Conservation (phyloP, 2,329 filamentous ascomycete genomes). For the Fusarium sp. region DNA sequence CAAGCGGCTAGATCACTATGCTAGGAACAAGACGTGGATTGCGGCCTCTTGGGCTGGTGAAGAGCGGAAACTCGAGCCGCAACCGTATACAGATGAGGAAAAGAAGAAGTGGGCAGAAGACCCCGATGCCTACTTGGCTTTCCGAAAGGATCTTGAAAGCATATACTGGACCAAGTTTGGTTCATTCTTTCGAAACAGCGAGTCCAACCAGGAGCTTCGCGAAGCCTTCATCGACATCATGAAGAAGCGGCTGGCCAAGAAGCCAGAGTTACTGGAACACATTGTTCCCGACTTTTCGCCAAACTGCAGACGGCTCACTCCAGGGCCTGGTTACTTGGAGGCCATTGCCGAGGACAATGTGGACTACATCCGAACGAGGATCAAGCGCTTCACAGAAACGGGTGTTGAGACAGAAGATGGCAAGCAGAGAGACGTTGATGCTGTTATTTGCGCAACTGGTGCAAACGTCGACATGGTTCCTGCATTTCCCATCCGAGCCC, state of each 20-base stretch:
- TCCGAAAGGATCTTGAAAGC: slow-evolving; percentile 65
- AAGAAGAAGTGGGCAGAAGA: slow-evolving; percentile 65
- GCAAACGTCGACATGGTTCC: slow-evolving; percentile 68
- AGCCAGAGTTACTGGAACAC: slow-evolving; percentile 63
- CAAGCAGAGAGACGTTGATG: slow-evolving; percentile 64
- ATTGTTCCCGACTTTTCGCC: slow-evolving; percentile 71
- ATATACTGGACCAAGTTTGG: slow-evolving; percentile 70
- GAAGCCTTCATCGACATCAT: slow-evolving; percentile 60
- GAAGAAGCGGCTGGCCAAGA: slow-evolving; percentile 60
- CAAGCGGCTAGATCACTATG: slow-evolving; percentile 68
- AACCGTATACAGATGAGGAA: slow-evolving; percentile 63
- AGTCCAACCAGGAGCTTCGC: slow-evolving; percentile 58
- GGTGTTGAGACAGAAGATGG: slow-evolving; percentile 70
- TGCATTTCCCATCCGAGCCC: slow-evolving; percentile 66
- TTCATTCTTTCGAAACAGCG: slow-evolving; percentile 62
- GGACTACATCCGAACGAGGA: slow-evolving; percentile 65
- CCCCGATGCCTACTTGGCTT: slow-evolving; percentile 67
- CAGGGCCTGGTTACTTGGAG: slow-evolving; percentile 73
- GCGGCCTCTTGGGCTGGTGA: slow-evolving; percentile 67
- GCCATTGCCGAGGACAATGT: slow-evolving; percentile 69
- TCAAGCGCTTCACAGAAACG: slow-evolving; percentile 65
- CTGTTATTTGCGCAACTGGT: slow-evolving; percentile 74
- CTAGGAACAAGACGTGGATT: slow-evolving; percentile 73
- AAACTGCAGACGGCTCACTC: slow-evolving; percentile 71
- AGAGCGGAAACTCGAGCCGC: slow-evolving; percentile 63